Conservation (phyloP, 805 yeast species). For the Yarrowia alimentaria region DNA sequence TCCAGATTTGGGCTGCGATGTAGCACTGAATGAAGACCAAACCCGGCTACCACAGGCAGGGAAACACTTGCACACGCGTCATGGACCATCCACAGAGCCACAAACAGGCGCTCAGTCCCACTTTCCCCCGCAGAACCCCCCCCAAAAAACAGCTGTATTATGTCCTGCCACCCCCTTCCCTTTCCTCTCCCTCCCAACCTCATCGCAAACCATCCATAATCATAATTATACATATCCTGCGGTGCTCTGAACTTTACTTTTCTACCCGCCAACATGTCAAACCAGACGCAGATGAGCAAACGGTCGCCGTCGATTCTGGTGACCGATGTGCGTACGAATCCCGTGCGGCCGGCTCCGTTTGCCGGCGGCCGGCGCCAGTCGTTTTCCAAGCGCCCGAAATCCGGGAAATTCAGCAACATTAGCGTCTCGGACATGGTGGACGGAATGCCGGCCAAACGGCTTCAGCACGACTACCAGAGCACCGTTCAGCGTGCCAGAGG, state of each 20-base stretch:
- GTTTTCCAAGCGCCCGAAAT: conserved; percentile 13
- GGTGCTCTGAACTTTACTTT: conserved; percentile 42
- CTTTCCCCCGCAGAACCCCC: too few relatives aligned
- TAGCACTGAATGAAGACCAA: too few relatives aligned
- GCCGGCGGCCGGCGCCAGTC: conserved; percentile 32
- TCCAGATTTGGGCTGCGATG: conserved; percentile 39
- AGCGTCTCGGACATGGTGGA: conserved; percentile 71
- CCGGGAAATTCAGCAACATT: conserved; percentile 59
- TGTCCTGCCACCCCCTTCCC: too few relatives aligned
- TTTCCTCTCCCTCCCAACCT: too few relatives aligned
- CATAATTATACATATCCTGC: conserved; percentile 56
- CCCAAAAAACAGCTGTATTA: too few relatives aligned
- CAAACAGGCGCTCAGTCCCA: too few relatives aligned
- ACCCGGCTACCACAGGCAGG: too few relatives aligned
- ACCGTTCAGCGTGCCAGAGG: conserved; percentile 10
- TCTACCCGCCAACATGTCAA: conserved; percentile 27
- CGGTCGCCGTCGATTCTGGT: conserved; percentile 92
- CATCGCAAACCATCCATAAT: background rate
- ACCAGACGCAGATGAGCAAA: conserved; percentile 59
- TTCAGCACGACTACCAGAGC: conserved; percentile 23
- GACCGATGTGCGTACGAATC: conserved; percentile 71
- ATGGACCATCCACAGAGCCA: too few relatives aligned
- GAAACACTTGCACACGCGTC: too few relatives aligned
- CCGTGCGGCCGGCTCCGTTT: conserved; percentile 43
- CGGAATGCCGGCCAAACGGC: conserved; percentile 25